Conservation (phyloP, 1,284 basidiomycete species). For the Megacollybia platyphylla region DNA sequence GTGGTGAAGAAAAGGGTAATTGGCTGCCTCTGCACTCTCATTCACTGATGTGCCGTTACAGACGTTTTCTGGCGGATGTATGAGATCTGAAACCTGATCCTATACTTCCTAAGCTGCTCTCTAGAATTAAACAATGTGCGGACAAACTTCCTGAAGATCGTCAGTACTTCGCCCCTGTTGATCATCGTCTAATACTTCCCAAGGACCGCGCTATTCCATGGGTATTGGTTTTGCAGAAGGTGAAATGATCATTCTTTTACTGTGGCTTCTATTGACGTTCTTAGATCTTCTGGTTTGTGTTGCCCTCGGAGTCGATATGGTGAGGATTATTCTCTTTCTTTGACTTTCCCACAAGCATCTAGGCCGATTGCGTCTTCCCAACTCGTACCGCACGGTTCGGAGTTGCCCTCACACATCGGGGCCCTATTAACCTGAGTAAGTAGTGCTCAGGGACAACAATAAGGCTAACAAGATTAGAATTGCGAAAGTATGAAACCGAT, state of each 20-base stretch:
- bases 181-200: not conserved
- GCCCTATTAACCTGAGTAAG: constrained; percentile 70
- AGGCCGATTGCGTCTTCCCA: constrained; percentile 86
- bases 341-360: constrained; percentile 1
- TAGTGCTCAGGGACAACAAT: constrained; percentile 7
- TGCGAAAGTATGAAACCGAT: constrained; percentile 58
- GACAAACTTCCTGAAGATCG: constrained; percentile 61
- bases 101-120: not conserved
- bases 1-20: constrained; percentile 77
- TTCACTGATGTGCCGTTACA: constrained; percentile 13
- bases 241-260: constrained; percentile 12
- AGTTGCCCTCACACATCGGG: constrained; percentile 67
- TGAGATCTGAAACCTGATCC: constrained; percentile 10
- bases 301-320: constrained; percentile 84
- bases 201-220: constrained; percentile 79
- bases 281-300: constrained; percentile 76
- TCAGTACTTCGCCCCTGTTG: constrained; percentile 21
- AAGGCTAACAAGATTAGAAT: constrained; percentile 20
- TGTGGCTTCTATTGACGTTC: not conserved
- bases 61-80: constrained; percentile 80
- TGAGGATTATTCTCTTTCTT: constrained; percentile 14
- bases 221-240: constrained; percentile 85
- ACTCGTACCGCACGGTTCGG: constrained; percentile 81
- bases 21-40: constrained; percentile 4
- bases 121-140: constrained; percentile 70